Conservation (phyloP, 345 rosid genomes). For the Iberis pinnata region DNA sequence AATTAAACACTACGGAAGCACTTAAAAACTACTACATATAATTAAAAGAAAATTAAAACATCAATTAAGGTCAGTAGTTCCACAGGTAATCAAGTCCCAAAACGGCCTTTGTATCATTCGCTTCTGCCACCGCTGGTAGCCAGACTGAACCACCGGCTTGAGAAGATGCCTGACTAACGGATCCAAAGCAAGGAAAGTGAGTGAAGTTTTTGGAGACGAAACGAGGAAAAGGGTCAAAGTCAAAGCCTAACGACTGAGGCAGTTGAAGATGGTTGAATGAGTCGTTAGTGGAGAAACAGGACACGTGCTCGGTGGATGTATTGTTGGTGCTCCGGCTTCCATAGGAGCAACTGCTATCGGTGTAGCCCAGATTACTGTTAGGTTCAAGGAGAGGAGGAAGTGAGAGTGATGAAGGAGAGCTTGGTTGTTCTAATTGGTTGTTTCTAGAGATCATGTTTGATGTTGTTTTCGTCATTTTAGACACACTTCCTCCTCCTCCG, state of each 20-base stretch:
- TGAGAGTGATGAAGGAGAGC: conserved; percentile 68
- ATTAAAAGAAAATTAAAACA: not conserved
- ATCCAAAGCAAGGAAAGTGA: conserved; percentile 50
- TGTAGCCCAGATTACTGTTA: conserved; percentile 26
- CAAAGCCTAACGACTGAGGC: conserved; percentile 19
- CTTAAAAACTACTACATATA: not conserved
- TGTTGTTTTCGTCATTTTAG: conserved; percentile 40
- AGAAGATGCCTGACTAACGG: conserved; percentile 19
- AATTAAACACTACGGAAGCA: no score
- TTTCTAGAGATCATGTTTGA: conserved; percentile 25
- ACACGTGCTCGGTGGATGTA: conserved; percentile 94
- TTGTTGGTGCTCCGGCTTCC: conserved; percentile 57
- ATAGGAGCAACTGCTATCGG: conserved; percentile 53
- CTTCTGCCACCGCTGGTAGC: conserved; percentile 28
- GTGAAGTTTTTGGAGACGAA: conserved; percentile 37
- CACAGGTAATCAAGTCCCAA: conserved; percentile 71
- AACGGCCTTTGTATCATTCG: conserved; percentile 36
- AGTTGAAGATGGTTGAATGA: conserved; percentile 25
- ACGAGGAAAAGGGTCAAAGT: conserved; percentile 27
- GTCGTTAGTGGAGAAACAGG: conserved; percentile 96
- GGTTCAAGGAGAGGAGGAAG: conserved; percentile 75
- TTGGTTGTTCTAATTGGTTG: conserved; percentile 42
- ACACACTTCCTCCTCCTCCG: conserved; percentile 26
- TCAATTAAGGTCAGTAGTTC: conserved; percentile 42
- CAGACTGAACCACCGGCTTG: conserved; percentile 33